Base-by-base conservation (phyloP, 371 early-diverging fungal species). In the Chytridium lagenaria region DNA sequence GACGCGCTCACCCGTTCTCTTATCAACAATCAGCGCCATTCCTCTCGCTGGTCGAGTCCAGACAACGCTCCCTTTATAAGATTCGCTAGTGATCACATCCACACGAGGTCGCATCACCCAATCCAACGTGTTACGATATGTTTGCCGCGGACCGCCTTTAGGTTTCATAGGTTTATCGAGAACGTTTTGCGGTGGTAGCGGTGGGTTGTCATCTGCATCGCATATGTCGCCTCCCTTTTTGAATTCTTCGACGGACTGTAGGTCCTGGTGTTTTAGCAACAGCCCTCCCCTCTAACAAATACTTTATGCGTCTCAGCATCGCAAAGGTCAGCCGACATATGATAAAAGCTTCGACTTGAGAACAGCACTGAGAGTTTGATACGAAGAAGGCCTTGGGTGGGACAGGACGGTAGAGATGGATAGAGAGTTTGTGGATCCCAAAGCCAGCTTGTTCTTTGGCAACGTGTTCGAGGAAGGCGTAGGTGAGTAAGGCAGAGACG, bases 401-500 rank as follows among this genome's bases (percentile, higher is more conserved):
- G 55, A 68, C 55, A 52, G 69, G 69, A 0, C 69, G 63, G 23
- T 63, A 63, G 28, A 63, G 26, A 33, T 63, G 63, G 12, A 63
- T 23, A 12, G 63, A 10, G 36, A 63, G 28, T 33, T 63, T 63
- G 12, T 26, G 16, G 63, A 63, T 26, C 33, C 12, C 16, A 33
- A 63, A 63, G 26, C 34, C 34, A 10, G 5, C 63, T 37, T 15
- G 57, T 15, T 30, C 19, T 30, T 63, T 63, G 28, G 63, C 57
- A 55, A 55, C 63, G 23, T 31, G 36, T 10, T 30, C 5, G 10
- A 63, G 7, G 36, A 10, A 30, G 63, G 3, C 23, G 23, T 63
- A 37, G 2, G 34, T 34, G 63, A 63, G 5, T 15, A 63, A 37
- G 36, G 33, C 63, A 16, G 63, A 63, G 5, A 34, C 36, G 7